These are phyloP conservation scores for Periconia sp. DNA, from an alignment of 2,329 filamentous ascomycete genomes.

Conservation along the genomic window DNA sequence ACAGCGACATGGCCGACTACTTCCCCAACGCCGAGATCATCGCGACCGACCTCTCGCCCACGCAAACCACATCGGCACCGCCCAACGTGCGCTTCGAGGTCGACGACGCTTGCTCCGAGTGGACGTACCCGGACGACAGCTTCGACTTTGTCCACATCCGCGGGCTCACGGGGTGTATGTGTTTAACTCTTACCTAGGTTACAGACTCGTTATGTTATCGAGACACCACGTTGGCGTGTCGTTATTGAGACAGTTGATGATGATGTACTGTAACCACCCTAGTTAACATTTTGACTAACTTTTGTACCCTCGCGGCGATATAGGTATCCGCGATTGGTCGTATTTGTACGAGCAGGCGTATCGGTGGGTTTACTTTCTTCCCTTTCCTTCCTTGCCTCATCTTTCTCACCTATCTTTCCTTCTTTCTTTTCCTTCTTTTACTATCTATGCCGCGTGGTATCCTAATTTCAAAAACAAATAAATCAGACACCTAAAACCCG, in stretches of 20 bases:
- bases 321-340: constrained; percentile 46
- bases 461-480: no score
- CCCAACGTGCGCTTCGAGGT: constrained; percentile 50
- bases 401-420: no score
- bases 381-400: neutral
- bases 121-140: constrained; percentile 41
- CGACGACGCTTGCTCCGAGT: constrained; percentile 46
- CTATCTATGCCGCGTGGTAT: no score
- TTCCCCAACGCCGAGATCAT: constrained; percentile 39
- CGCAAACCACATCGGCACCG: constrained; percentile 36
- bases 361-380: constrained; percentile 11
- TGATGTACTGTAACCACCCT: no score
- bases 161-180: constrained; percentile 44
- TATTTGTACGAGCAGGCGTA: constrained; percentile 42
- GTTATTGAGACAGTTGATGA: no score
- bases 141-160: constrained; percentile 47
- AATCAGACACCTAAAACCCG: constrained; percentile 38
- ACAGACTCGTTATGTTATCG: no score
- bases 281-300: no score
- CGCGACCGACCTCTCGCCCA: constrained; percentile 40
- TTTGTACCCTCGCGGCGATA: no score
- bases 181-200: no score
- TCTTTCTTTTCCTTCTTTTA: no score
- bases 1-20: constrained; percentile 40
- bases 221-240: no score